Conservation (phyloP, 495 filamentous ascomycete genomes). For the Trichoderma asperelloides region DNA sequence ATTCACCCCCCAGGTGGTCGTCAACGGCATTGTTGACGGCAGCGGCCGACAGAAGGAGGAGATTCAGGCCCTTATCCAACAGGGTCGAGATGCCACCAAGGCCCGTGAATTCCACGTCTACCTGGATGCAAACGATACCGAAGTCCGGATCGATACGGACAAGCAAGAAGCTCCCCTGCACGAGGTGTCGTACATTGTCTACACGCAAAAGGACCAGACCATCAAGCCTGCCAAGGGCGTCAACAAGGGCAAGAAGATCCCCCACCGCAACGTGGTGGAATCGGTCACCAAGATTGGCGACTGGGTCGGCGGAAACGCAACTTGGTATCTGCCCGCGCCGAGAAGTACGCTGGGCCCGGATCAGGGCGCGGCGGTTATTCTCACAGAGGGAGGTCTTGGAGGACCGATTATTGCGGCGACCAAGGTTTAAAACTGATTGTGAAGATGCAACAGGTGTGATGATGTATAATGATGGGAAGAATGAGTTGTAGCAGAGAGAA, state of each 20-base stretch:
- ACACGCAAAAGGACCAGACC: slow-evolving; percentile 12
- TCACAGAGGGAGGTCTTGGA: slow-evolving; percentile 12
- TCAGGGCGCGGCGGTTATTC: slow-evolving; percentile 12
- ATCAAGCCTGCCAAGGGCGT: slow-evolving; percentile 18
- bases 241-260: slow-evolving; percentile 18
- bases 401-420: slow-evolving; percentile 16
- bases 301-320: slow-evolving; percentile 17
- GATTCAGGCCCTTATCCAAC: slow-evolving; percentile 8
- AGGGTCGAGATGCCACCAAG: background rate
- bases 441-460: background rate
- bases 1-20: slow-evolving; percentile 17
- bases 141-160: slow-evolving; percentile 14
- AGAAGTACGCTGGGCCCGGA: slow-evolving; percentile 2
- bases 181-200: slow-evolving; percentile 13
- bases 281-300: slow-evolving; percentile 15
- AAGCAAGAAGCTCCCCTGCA: slow-evolving; percentile 10
- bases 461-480: background rate
- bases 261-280: slow-evolving; percentile 15
- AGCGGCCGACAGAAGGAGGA: slow-evolving; percentile 11
- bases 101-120: slow-evolving; percentile 15
- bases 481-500: background rate
- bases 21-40: slow-evolving; percentile 17
- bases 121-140: slow-evolving; percentile 15
- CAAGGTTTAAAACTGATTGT: slow-evolving; percentile 4
- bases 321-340: slow-evolving; percentile 12